Evolutionary conservation across 345 rosid genomes (phyloP).

Genomic region (Bruguiera gymnorhiza): DNA sequence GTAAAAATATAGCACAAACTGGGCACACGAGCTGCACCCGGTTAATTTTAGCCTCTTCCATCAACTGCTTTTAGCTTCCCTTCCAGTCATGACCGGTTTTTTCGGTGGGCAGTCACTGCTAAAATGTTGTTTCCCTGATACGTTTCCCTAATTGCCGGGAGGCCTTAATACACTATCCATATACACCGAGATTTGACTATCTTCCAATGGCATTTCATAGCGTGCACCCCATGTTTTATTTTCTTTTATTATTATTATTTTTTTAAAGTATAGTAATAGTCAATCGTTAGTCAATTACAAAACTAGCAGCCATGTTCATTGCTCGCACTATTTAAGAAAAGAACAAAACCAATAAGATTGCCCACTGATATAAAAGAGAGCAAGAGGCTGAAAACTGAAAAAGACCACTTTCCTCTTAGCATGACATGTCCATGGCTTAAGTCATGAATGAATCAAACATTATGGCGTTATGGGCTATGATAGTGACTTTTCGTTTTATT

Average conservation of each 20-base stretch:
- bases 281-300: too few relatives aligned
- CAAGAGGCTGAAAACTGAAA: not conserved
- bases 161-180: not conserved
- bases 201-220: conserved; percentile 1
- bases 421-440: not conserved
- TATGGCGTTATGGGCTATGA: not conserved
- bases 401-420: not conserved
- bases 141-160: too few relatives aligned
- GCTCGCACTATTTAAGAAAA: too few relatives aligned
- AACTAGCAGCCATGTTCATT: too few relatives aligned
- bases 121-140: too few relatives aligned
- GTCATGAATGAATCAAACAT: not conserved
- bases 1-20: not conserved
- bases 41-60: not conserved
- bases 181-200: not conserved
- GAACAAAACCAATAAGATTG: too few relatives aligned
- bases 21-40: not conserved
- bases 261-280: too few relatives aligned
- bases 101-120: conserved; percentile 20
- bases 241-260: not conserved
- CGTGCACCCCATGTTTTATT: conserved; percentile 29
- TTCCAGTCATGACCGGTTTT: conserved; percentile 19
- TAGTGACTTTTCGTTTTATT: not conserved
- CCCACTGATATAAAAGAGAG: too few relatives aligned
- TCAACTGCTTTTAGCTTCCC: not conserved